A percentile compares a stretch with the other conserved stretches of the same genome.
These are phyloP conservation scores for Lippia alba DNA, from an alignment of 305 asterid genomes.

Conservation along the genomic window DNA sequence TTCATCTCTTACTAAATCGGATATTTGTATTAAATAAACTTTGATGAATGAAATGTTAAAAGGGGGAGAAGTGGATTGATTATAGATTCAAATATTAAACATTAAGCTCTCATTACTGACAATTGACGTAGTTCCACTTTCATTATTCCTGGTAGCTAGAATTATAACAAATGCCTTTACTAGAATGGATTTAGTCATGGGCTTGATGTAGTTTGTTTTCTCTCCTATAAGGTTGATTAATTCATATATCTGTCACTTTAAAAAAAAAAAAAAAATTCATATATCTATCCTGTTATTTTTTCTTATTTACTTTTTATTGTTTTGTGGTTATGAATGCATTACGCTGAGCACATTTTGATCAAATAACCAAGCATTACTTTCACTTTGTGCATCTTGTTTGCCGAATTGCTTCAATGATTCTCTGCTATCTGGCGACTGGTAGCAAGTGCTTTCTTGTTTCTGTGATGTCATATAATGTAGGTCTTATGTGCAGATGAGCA, in stretches of 20 bases:
- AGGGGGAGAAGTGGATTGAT: not conserved
- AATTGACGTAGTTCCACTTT: conserved; percentile 8
- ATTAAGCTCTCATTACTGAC: conserved; percentile 10
- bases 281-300: no score
- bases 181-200: conserved; percentile 12
- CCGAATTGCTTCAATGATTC: conserved; percentile 18
- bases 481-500: conserved; percentile 73
- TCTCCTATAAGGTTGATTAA: conserved; percentile 19
- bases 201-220: conserved; percentile 11
- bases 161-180: conserved; percentile 16
- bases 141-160: not conserved
- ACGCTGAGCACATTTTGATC: not conserved
- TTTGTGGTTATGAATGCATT: no score
- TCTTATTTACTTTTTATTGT: no score
- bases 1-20: not conserved
- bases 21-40: not conserved
- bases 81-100: not conserved
- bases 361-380: not conserved
- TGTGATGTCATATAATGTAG: conserved; percentile 64
- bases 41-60: not conserved
- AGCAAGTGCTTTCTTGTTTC: conserved; percentile 39
- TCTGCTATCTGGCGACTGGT: conserved; percentile 26
- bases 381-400: conserved; percentile 23
- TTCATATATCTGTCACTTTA: not conserved
- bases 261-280: no score